Conservation (phyloP, 2,329 filamentous ascomycete genomes). For the Ophiostoma triangulosporum region DNA sequence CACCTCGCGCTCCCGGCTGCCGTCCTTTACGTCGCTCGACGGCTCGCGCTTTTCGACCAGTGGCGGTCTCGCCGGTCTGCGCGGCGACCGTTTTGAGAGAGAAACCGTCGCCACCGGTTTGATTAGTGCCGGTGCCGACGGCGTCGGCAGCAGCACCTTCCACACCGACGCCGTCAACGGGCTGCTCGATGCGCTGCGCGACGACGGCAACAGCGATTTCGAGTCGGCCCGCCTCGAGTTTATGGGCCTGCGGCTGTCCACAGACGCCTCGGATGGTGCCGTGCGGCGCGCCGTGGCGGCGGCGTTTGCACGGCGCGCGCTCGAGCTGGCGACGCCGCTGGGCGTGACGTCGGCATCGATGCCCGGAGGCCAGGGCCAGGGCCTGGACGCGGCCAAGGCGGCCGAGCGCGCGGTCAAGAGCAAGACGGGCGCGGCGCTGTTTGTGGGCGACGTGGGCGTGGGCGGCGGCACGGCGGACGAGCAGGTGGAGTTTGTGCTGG, state of each 20-base stretch:
- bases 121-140: constrained; percentile 10
- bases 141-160: constrained; percentile 40
- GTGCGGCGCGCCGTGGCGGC: constrained; percentile 77
- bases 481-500: constrained; percentile 73
- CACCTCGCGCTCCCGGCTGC: constrained; percentile 47
- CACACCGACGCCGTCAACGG: constrained; percentile 77
- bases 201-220: constrained; percentile 61
- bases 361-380: constrained; percentile 16
- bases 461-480: constrained; percentile 44
- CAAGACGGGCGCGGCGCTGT: constrained; percentile 36
- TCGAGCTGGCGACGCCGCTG: constrained; percentile 46
- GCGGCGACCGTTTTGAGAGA: neutral
- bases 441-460: constrained; percentile 29
- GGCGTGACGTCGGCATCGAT: constrained; percentile 22
- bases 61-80: neutral
- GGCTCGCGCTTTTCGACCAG: constrained; percentile 32
- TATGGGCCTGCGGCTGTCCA: constrained; percentile 80
- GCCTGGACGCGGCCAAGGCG: constrained; percentile 47
- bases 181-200: constrained; percentile 71
- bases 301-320: constrained; percentile 70
- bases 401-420: constrained; percentile 47
- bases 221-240: constrained; percentile 78
- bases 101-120: neutral
- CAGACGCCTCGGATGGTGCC: constrained; percentile 78
- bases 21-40: constrained; percentile 63